Conservation (phyloP, 2,329 filamentous ascomycete species). For the Pseudogymnoascus sp. region DNA sequence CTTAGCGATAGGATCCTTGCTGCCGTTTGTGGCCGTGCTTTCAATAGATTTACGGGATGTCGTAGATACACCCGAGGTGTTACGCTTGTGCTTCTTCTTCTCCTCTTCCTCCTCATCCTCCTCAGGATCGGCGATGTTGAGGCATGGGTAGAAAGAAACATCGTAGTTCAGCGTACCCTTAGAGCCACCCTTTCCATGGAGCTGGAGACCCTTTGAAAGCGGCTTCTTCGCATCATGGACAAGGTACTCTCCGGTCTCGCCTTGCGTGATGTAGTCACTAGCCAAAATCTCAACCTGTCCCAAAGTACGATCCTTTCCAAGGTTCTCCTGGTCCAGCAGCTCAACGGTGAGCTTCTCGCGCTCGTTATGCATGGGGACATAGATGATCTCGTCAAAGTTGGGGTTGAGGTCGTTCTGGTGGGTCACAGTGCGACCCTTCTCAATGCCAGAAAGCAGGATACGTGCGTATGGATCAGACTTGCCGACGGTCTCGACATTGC, state of each 20-base stretch:
- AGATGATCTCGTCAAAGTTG: slow-evolving; percentile 91
- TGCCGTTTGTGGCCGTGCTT: slow-evolving; percentile 13
- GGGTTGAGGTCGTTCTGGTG: slow-evolving; percentile 94
- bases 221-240: slow-evolving; percentile 67
- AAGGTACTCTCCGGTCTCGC: slow-evolving; percentile 71
- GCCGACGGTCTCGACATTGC: slow-evolving; percentile 89
- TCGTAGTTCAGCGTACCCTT: slow-evolving; percentile 82
- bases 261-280: slow-evolving; percentile 70
- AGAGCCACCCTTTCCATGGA: slow-evolving; percentile 61
- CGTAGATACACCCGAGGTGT: slow-evolving; percentile 11
- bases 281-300: slow-evolving; percentile 71
- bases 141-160: slow-evolving; percentile 79
- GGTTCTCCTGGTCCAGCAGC: slow-evolving; percentile 92
- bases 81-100: slow-evolving; percentile 30
- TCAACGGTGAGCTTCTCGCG: slow-evolving; percentile 82
- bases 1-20: slow-evolving; percentile 17
- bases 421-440: slow-evolving; percentile 87
- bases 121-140: slow-evolving; percentile 82
- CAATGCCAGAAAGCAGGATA: slow-evolving; percentile 79
- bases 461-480: slow-evolving; percentile 95
- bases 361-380: slow-evolving; percentile 77
- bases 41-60: slow-evolving; percentile 14
- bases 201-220: slow-evolving; percentile 58
- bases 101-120: slow-evolving; percentile 59
- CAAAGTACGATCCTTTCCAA: slow-evolving; percentile 83